Percentiles rank a stretch among this genome's conserved stretches.
phyloP scores from a whole-genome alignment of 2,329 filamentous ascomycete species.

The Cladosporium velox region DNA sequence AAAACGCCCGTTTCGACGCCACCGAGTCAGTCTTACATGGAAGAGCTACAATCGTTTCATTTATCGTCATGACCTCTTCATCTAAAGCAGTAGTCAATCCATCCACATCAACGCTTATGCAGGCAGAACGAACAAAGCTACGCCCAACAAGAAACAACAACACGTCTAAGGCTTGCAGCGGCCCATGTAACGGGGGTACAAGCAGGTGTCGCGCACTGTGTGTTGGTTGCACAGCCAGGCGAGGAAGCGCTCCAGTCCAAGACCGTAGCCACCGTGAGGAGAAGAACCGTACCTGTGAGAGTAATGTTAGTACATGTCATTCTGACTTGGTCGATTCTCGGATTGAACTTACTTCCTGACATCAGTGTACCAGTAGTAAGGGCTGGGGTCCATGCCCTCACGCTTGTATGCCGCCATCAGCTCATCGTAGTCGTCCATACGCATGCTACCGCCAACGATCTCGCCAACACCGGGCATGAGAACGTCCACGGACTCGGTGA shows the following conservation, averaged over 20 bases:
- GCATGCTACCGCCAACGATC: constrained; percentile 96
- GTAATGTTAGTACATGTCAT: constrained; percentile 14
- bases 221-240: constrained; percentile 68
- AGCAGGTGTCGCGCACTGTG: constrained; percentile 67
- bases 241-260: constrained; percentile 82
- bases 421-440: constrained; percentile 89
- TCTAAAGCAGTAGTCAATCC: neutral
- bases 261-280: constrained; percentile 88
- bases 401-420: constrained; percentile 84
- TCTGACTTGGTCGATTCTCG: no score
- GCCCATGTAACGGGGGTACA: constrained; percentile 81
- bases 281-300: constrained; percentile 76
- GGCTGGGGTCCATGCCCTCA: constrained; percentile 78
- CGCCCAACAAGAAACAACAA: neutral
- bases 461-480: constrained; percentile 93
- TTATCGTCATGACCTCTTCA: constrained; percentile 1
- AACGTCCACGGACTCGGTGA: constrained; percentile 89
- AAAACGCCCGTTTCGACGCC: neutral
- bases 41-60: constrained; percentile 9
- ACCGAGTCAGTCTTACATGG: neutral
- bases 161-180: constrained; percentile 68
- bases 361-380: constrained; percentile 99
- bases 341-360: constrained; percentile 67
- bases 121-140: neutral
- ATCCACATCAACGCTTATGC: neutral